Conservation (phyloP, 805 yeast genomes). For the Ogataea neopini region DNA sequence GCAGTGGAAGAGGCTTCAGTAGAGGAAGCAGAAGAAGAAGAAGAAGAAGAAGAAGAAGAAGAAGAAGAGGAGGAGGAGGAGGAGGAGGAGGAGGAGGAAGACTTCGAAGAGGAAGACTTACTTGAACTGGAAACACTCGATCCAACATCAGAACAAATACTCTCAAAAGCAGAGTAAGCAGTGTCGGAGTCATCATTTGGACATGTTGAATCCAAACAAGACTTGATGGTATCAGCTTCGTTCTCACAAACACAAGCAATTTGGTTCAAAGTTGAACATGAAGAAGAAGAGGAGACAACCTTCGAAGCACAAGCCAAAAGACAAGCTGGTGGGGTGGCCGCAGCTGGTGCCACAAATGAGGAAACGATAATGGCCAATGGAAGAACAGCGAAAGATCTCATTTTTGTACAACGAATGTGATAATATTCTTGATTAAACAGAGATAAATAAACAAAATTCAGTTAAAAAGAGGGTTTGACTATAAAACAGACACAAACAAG, state of each 20-base stretch:
- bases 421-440: background rate
- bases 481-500: background rate
- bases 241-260: slow-evolving; percentile 67
- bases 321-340: slow-evolving; percentile 87
- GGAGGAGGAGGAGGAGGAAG: slow-evolving; percentile 18
- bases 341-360: slow-evolving; percentile 41
- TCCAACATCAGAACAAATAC: slow-evolving; percentile 52
- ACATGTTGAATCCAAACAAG: slow-evolving; percentile 69
- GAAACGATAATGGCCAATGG: slow-evolving; percentile 38
- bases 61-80: slow-evolving; percentile 15
- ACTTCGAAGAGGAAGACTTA: slow-evolving; percentile 12
- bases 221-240: slow-evolving; percentile 51
- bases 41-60: background rate
- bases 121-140: slow-evolving; percentile 22
- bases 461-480: background rate
- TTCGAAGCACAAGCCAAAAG: slow-evolving; percentile 82
- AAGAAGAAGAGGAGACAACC: slow-evolving; percentile 53
- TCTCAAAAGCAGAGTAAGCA: slow-evolving; percentile 61
- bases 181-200: slow-evolving; percentile 58
- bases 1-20: slow-evolving; percentile 28
- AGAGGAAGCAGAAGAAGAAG: slow-evolving; percentile 20
- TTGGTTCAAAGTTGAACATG: slow-evolving; percentile 62
- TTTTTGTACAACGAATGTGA: slow-evolving; percentile 5
- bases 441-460: background rate
- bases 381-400: slow-evolving; percentile 20